A percentile compares a stretch with the other conserved stretches of the same genome.
phyloP scores from a whole-genome alignment of 768 basidiomycete species.

The Leccinum arenicola region DNA sequence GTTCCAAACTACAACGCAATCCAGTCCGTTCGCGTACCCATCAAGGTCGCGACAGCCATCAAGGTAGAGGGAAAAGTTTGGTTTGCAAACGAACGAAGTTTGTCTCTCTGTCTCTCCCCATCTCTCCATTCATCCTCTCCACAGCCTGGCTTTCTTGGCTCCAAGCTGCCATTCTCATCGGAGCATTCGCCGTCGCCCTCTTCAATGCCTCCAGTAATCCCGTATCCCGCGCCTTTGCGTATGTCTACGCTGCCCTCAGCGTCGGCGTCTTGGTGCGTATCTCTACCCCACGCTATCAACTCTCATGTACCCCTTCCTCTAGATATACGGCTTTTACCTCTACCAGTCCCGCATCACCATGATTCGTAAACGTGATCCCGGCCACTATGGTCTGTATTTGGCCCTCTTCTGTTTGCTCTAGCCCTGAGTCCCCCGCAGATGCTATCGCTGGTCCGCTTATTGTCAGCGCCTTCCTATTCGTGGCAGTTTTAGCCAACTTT shows the following conservation, averaged over 20 bases:
- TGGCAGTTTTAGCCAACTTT: slow-evolving; percentile 87
- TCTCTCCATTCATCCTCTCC: slow-evolving; percentile 5
- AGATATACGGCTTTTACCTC: slow-evolving; percentile 84
- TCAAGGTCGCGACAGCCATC: slow-evolving; percentile 77
- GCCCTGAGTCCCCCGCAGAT: slow-evolving; percentile 45
- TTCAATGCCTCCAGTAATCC: slow-evolving; percentile 76
- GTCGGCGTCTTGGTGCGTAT: slow-evolving; percentile 56
- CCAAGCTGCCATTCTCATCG: slow-evolving; percentile 79
- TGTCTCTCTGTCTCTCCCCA: slow-evolving; percentile 18
- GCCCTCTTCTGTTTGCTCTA: background rate
- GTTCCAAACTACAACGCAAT: slow-evolving; percentile 68
- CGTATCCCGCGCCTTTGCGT: slow-evolving; percentile 74
- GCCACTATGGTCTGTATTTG: slow-evolving; percentile 71
- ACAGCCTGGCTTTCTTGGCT: slow-evolving; percentile 93
- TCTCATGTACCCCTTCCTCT: background rate
- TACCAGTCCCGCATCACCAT: slow-evolving; percentile 88
- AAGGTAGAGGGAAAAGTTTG: slow-evolving; percentile 95
- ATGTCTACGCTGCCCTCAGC: slow-evolving; percentile 79
- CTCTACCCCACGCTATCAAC: background rate
- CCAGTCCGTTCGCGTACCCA: slow-evolving; percentile 69
- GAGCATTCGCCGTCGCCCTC: slow-evolving; percentile 80
- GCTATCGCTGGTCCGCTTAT: slow-evolving; percentile 78
- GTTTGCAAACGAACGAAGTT: slow-evolving; percentile 95
- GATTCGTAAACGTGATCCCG: slow-evolving; percentile 86
- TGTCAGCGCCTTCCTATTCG: slow-evolving; percentile 79